These are phyloP conservation scores for Exobasidium cylindrosporum DNA, from an alignment of 1,284 basidiomycete genomes.

Conservation along the genomic window DNA sequence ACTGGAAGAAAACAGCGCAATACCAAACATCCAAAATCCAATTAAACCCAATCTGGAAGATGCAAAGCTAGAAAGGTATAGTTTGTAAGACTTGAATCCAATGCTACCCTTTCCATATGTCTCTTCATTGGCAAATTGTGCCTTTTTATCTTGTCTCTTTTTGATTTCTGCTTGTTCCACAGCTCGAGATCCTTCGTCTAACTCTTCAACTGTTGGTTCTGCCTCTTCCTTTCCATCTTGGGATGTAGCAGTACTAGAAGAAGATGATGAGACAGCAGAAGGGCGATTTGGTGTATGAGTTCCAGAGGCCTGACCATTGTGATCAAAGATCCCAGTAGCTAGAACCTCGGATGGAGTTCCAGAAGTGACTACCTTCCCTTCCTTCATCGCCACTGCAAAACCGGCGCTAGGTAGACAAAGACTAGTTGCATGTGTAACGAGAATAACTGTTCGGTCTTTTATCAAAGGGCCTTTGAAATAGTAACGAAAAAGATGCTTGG, in stretches of 20 bases:
- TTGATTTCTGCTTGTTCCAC: constrained; percentile 38
- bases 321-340: constrained; percentile 63
- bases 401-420: constrained; percentile 68
- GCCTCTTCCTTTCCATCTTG: constrained; percentile 20
- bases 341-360: constrained; percentile 66
- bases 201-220: constrained; percentile 37
- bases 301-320: constrained; percentile 24
- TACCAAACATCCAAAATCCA: constrained; percentile 36
- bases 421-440: constrained; percentile 83
- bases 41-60: constrained; percentile 22
- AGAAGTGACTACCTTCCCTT: constrained; percentile 69
- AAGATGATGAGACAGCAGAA: background rate
- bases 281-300: constrained; percentile 9
- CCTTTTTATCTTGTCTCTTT: constrained; percentile 38
- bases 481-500: constrained; percentile 69
- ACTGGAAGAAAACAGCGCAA: constrained; percentile 38
- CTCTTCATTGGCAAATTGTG: constrained; percentile 43
- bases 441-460: constrained; percentile 67
- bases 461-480: constrained; percentile 67
- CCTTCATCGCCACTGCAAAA: constrained; percentile 70
- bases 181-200: constrained; percentile 38
- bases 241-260: background rate
- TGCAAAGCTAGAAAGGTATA: constrained; percentile 44
- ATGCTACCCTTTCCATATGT: constrained; percentile 45
- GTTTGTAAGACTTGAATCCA: constrained; percentile 38